Percentiles rank a stretch among this genome's conserved stretches.
phyloP scores from a whole-genome alignment of 2,329 filamentous ascomycete genomes.

The Trichoderma citrinoviride region DNA sequence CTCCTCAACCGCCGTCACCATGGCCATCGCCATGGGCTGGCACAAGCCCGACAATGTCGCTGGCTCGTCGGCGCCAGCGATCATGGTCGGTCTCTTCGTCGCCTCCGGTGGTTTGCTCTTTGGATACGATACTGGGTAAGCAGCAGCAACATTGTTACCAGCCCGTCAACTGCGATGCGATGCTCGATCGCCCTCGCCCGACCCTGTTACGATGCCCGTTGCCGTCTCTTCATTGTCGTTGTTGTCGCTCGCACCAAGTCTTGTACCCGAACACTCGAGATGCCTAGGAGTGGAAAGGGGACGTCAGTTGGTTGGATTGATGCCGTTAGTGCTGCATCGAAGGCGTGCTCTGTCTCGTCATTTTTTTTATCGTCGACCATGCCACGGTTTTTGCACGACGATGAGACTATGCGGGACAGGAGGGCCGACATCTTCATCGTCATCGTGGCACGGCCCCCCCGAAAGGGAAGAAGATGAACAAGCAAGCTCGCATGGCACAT shows the following conservation, averaged over 20 bases:
- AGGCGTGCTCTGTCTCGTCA: neutral
- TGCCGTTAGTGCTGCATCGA: neutral
- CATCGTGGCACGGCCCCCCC: neutral
- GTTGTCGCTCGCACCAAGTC: neutral
- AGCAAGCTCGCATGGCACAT: neutral
- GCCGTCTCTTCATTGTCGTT: neutral
- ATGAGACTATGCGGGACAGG: neutral
- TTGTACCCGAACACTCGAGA: neutral
- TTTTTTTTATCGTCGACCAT: neutral
- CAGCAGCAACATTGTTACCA: neutral
- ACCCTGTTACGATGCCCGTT: neutral
- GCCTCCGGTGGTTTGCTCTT: constrained; percentile 67
- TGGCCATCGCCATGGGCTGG: constrained; percentile 67
- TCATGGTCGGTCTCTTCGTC: constrained; percentile 70
- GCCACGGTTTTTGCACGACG: neutral
- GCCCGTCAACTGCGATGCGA: constrained; percentile 16
- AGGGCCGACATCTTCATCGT: neutral
- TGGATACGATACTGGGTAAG: constrained; percentile 69
- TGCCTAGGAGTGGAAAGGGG: too few relatives aligned
- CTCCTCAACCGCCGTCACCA: constrained; percentile 49
- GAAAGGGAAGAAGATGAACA: neutral
- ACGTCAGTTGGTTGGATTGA: neutral
- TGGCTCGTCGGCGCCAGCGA: constrained; percentile 68
- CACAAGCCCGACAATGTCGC: constrained; percentile 73
- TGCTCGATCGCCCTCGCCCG: neutral